phyloP scores from a whole-genome alignment of 2,329 filamentous ascomycete genomes.

The Pseudocercospora fijiensis region DNA sequence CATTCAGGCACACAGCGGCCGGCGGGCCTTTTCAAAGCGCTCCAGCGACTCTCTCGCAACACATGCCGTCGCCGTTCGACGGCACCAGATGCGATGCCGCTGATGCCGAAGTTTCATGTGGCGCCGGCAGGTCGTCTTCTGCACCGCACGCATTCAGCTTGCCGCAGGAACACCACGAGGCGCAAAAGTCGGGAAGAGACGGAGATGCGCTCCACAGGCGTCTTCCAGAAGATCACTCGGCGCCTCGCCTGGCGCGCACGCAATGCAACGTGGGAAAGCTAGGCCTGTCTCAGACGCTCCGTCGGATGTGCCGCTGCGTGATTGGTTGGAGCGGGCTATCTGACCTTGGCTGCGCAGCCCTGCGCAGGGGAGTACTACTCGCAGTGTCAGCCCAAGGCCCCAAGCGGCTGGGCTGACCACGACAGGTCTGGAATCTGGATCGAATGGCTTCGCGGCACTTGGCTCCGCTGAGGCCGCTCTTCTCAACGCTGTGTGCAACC shows the following conservation, averaged over 20 bases:
- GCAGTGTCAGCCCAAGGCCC: not conserved
- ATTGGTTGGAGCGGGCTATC: not conserved
- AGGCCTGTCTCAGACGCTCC: not conserved
- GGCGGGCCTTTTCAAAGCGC: not conserved
- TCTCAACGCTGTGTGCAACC: conserved; percentile 1
- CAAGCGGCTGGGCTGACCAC: not conserved
- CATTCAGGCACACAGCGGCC: not conserved
- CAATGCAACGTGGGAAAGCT: conserved; percentile 2
- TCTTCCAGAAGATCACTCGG: conserved; percentile 1
- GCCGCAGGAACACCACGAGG: conserved; percentile 1
- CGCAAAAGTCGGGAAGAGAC: not conserved
- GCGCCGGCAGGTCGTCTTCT: not conserved
- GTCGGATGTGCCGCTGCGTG: not conserved
- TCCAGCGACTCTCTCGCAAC: not conserved
- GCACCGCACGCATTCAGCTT: not conserved
- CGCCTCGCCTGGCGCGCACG: conserved; percentile 8
- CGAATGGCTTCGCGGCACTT: conserved; percentile 4
- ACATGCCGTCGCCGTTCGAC: not conserved
- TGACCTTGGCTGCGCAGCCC: not conserved
- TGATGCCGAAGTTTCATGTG: not conserved
- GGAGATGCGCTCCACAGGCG: not conserved
- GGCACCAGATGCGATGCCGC: not conserved
- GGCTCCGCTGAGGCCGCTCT: not conserved
- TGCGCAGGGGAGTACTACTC: not conserved
- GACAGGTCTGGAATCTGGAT: conserved; percentile 9